phyloP scores from a whole-genome alignment of 2,329 filamentous ascomycete species.

The Graphiopsis chlorocephala region DNA sequence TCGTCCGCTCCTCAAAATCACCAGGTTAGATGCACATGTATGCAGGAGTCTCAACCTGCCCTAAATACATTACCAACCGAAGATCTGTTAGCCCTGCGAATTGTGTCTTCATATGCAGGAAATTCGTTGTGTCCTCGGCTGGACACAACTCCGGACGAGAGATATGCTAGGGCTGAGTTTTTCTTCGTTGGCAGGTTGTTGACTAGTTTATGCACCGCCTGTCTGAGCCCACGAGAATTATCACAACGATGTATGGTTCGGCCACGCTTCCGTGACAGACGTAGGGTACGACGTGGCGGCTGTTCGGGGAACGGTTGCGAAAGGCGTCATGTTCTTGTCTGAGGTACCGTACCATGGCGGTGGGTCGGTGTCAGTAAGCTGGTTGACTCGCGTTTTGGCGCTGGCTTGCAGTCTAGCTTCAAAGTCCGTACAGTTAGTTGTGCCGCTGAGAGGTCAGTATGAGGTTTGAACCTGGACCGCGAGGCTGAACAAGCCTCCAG shows the following conservation, averaged over 20 bases:
- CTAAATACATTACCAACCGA: not conserved
- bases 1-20: not conserved
- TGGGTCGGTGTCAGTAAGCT: conserved; percentile 3
- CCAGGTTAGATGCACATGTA: not conserved
- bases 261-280: not conserved
- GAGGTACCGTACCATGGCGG: not conserved
- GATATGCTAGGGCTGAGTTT: not conserved
- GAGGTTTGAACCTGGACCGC: too few relatives aligned
- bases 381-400: not conserved
- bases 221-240: too few relatives aligned
- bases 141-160: not conserved
- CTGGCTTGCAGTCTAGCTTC: too few relatives aligned
- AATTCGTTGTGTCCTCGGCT: not conserved
- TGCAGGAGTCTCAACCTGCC: not conserved
- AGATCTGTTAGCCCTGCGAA: not conserved
- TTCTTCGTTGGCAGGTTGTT: not conserved
- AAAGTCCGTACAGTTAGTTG: too few relatives aligned
- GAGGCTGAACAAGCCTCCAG: not conserved
- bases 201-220: too few relatives aligned
- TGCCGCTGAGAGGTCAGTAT: too few relatives aligned
- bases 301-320: not conserved
- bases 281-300: not conserved
- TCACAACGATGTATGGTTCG: not conserved
- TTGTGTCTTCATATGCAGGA: not conserved
- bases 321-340: not conserved